Conservation (phyloP, 345 rosid genomes). For the Populus simonii region DNA sequence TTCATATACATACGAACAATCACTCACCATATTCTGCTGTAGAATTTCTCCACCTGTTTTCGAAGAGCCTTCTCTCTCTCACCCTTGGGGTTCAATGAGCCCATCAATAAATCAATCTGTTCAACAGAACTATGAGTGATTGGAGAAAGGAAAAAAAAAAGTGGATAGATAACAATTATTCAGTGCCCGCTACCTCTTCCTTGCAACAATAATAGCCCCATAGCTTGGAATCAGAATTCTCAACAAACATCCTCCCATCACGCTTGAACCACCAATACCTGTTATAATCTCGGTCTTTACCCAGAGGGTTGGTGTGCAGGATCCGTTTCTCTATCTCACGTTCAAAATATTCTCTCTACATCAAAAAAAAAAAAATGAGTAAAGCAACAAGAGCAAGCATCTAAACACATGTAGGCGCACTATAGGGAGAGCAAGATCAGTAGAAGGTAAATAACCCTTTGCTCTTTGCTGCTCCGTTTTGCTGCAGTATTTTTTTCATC, state of each 20-base stretch:
- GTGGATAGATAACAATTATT: not conserved
- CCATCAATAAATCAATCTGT: slow-evolving; percentile 81
- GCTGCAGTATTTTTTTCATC: slow-evolving; percentile 46
- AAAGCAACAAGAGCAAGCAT: not conserved
- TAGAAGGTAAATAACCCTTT: slow-evolving; percentile 55
- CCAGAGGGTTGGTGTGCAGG: slow-evolving; percentile 62
- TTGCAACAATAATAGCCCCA: slow-evolving; percentile 85
- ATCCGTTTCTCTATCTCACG: slow-evolving; percentile 83
- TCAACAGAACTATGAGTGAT: not conserved
- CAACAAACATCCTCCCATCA: slow-evolving; percentile 91
- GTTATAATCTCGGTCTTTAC: slow-evolving; percentile 77
- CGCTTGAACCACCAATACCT: slow-evolving; percentile 96
- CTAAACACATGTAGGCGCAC: slow-evolving; percentile 9
- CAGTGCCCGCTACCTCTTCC: slow-evolving; percentile 71
- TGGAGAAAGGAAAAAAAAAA: not conserved
- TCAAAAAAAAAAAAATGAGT: slow-evolving; percentile 4
- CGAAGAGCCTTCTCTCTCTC: slow-evolving; percentile 79
- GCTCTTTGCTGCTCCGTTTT: slow-evolving; percentile 60
- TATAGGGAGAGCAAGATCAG: not conserved
- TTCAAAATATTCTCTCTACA: slow-evolving; percentile 72
- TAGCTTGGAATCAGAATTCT: slow-evolving; percentile 65
- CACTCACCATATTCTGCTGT: slow-evolving; percentile 64
- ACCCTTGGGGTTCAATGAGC: slow-evolving; percentile 84
- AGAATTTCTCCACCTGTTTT: slow-evolving; percentile 59
- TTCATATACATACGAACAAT: too few species aligned